These are phyloP conservation scores for Panicum virgatum DNA, from an alignment of 202 grass and related monocot species.

Conservation along the genomic window DNA sequence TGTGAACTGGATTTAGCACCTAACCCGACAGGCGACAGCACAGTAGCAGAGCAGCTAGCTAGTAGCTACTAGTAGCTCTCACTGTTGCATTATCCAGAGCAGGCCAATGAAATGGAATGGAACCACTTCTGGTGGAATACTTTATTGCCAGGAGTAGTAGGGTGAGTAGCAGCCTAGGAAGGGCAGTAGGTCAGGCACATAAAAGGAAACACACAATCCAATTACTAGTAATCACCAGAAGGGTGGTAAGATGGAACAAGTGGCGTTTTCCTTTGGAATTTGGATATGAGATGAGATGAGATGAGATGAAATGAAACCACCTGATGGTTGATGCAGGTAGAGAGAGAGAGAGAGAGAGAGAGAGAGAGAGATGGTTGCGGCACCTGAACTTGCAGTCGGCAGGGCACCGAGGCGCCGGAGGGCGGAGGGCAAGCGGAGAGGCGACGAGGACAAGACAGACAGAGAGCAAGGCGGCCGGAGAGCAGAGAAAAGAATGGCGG, in stretches of 20 bases:
- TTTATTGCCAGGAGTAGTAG: neutral
- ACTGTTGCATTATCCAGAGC: constrained; percentile 39
- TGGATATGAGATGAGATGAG: too few relatives aligned
- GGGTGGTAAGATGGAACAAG: neutral
- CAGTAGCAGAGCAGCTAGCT: neutral
- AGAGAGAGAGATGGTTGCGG: neutral
- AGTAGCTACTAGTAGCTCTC: neutral
- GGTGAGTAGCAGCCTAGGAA: neutral
- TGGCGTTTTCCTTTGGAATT: neutral
- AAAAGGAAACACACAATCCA: constrained; percentile 1
- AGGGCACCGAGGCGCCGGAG: neutral
- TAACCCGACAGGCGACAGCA: neutral
- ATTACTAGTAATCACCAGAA: neutral
- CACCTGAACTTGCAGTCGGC: neutral
- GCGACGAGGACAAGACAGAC: neutral
- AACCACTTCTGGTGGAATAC: neutral
- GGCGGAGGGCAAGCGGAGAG: neutral
- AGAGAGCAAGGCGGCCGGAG: neutral
- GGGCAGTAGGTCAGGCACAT: neutral
- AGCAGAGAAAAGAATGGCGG: constrained; percentile 28
- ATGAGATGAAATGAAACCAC: constrained; percentile 1
- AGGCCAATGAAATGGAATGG: neutral
- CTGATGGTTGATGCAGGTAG: neutral
- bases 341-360: too few relatives aligned
- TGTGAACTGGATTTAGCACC: neutral